Percentiles rank a stretch among this genome's conserved stretches.
These are phyloP conservation scores for Schizopora paradoxa DNA, from an alignment of 1,284 basidiomycete genomes.

Conservation along the genomic window DNA sequence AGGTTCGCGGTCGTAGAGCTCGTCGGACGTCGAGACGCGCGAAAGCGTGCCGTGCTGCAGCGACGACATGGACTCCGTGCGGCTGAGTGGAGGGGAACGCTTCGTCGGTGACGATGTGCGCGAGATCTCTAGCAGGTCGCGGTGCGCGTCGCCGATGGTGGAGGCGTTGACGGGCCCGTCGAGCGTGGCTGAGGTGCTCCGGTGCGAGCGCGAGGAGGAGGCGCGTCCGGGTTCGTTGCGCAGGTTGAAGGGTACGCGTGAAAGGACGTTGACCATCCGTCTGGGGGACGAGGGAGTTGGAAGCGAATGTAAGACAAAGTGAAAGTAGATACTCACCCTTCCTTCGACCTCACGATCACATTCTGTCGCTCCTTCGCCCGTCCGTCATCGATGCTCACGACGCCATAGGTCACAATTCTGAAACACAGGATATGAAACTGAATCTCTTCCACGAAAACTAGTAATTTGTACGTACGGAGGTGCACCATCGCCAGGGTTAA, in stretches of 20 bases:
- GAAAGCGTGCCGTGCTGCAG: constrained; percentile 15
- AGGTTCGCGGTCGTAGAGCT: constrained; percentile 11
- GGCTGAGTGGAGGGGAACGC: constrained; percentile 10
- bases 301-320: background rate
- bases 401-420: constrained; percentile 11
- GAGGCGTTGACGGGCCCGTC: background rate
- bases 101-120: constrained; percentile 10
- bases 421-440: no score
- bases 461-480: no score
- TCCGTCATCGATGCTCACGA: constrained; percentile 13
- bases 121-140: background rate
- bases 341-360: constrained; percentile 15
- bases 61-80: constrained; percentile 14
- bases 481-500: no score
- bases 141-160: background rate
- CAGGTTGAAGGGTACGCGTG: constrained; percentile 16
- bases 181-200: constrained; percentile 16
- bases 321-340: constrained; percentile 10
- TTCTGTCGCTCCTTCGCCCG: constrained; percentile 15
- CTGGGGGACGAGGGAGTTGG: background rate
- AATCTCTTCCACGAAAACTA: no score
- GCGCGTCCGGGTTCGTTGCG: constrained; percentile 10
- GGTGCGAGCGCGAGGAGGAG: constrained; percentile 13
- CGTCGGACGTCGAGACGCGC: constrained; percentile 9
- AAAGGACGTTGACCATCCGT: constrained; percentile 16